These are phyloP conservation scores for Exophiala bonariae DNA, from an alignment of 2,329 filamentous ascomycete genomes.

Conservation along the genomic window DNA sequence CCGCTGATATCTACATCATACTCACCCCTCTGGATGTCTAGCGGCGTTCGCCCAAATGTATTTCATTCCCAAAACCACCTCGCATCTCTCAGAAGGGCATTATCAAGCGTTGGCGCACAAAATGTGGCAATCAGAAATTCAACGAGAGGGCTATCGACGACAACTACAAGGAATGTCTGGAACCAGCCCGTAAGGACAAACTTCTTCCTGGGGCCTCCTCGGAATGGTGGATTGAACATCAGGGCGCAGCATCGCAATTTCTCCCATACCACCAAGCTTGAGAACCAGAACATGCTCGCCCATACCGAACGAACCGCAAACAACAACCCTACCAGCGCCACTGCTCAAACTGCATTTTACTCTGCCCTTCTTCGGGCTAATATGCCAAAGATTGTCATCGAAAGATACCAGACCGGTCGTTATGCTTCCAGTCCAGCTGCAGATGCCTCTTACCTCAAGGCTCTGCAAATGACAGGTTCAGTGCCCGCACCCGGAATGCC, in stretches of 20 bases:
- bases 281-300: slow-evolving; percentile 64
- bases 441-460: slow-evolving; percentile 77
- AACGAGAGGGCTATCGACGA: background rate
- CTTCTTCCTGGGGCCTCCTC: slow-evolving; percentile 19
- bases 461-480: slow-evolving; percentile 63
- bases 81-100: slow-evolving; percentile 9
- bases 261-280: slow-evolving; percentile 20
- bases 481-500: slow-evolving; percentile 28
- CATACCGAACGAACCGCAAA: slow-evolving; percentile 90
- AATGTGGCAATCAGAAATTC: background rate
- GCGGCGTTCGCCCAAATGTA: slow-evolving; percentile 12
- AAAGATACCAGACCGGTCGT: slow-evolving; percentile 81
- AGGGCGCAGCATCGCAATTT: slow-evolving; percentile 19
- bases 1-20: slow-evolving; percentile 5
- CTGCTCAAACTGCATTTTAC: slow-evolving; percentile 91
- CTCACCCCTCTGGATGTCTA: slow-evolving; percentile 17
- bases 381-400: slow-evolving; percentile 89
- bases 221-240: background rate
- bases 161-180: background rate
- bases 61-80: slow-evolving; percentile 6
- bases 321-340: slow-evolving; percentile 82
- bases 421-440: slow-evolving; percentile 78
- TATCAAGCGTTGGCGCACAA: slow-evolving; percentile 10
- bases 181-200: slow-evolving; percentile 11
- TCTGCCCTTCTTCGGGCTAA: slow-evolving; percentile 85